Percentiles rank a stretch among this genome's conserved stretches.
Conservation (phyloP, 805 yeast species). For the Kodamaea laetipori region DNA sequence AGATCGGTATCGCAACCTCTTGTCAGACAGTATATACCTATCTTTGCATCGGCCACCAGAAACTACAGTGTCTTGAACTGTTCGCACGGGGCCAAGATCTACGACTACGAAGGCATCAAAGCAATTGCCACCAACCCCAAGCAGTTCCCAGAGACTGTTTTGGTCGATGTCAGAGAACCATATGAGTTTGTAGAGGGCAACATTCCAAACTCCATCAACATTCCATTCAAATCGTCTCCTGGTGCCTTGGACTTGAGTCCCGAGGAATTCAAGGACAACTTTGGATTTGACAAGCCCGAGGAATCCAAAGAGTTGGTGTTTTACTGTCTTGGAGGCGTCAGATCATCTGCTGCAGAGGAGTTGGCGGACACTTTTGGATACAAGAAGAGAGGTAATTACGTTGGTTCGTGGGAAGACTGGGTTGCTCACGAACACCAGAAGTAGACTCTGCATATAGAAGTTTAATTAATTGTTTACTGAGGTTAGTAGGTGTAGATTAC, state of each 20-base stretch:
- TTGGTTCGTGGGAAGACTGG: slow-evolving; percentile 92
- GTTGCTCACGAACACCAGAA: slow-evolving; percentile 31
- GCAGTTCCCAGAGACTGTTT: slow-evolving; percentile 45
- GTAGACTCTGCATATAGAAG: background rate
- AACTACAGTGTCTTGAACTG: slow-evolving; percentile 41
- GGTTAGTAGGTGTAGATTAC: too few relatives aligned
- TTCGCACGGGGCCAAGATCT: slow-evolving; percentile 47
- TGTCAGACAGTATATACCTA: background rate
- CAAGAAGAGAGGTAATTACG: slow-evolving; percentile 77
- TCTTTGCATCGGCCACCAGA: slow-evolving; percentile 1
- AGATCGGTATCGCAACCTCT: background rate
- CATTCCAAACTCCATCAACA: slow-evolving; percentile 82
- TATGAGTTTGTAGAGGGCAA: slow-evolving; percentile 70
- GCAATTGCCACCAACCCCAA: slow-evolving; percentile 46
- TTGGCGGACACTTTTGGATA: slow-evolving; percentile 91
- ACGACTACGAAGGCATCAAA: slow-evolving; percentile 55
- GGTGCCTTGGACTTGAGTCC: slow-evolving; percentile 82
- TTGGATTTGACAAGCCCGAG: slow-evolving; percentile 81
- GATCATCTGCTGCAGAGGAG: slow-evolving; percentile 89
- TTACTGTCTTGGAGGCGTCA: slow-evolving; percentile 90
- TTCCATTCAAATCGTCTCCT: slow-evolving; percentile 88
- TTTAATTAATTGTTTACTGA: background rate
- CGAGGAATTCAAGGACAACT: slow-evolving; percentile 78
- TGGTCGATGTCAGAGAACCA: slow-evolving; percentile 94
- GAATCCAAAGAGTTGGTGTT: slow-evolving; percentile 74